A percentile compares a stretch with the other conserved stretches of the same genome.
Conservation (phyloP, 2,329 filamentous ascomycete genomes). For the Juglanconis sp. region DNA sequence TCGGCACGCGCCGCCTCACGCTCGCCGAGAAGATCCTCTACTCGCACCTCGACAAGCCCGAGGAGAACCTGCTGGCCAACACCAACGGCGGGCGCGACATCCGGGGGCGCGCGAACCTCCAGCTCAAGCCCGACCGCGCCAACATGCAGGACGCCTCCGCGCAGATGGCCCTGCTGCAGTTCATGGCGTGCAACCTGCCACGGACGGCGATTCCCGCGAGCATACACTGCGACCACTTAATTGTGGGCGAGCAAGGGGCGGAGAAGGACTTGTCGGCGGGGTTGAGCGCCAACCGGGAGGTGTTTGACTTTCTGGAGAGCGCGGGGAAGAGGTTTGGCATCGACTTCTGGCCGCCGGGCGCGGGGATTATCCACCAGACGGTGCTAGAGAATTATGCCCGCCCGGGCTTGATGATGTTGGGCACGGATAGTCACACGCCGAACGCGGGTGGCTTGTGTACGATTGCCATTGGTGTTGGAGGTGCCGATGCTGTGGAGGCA, state of each 20-base stretch:
- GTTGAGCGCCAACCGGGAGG: conserved; percentile 90
- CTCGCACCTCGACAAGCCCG: conserved; percentile 84
- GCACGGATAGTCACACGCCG: conserved; percentile 94
- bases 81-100: conserved; percentile 83
- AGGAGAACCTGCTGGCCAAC: conserved; percentile 79
- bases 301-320: conserved; percentile 95
- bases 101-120: conserved; percentile 85
- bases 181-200: conserved; percentile 93
- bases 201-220: conserved; percentile 91
- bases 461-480: conserved; percentile 94
- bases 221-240: conserved; percentile 99
- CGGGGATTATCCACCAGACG: conserved; percentile 95
- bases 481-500: conserved; percentile 94
- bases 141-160: conserved; percentile 99
- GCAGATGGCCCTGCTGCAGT: conserved; percentile 97
- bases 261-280: conserved; percentile 80
- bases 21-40: conserved; percentile 98
- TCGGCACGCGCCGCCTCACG: conserved; percentile 68
- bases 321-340: conserved; percentile 89
- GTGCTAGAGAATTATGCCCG: conserved; percentile 96
- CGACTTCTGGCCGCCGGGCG: conserved; percentile 92
- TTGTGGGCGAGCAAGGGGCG: conserved; percentile 89
- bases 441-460: conserved; percentile 94
- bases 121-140: conserved; percentile 94
- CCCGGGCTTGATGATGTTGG: conserved; percentile 98